Evolutionary conservation across 225 moss, liverwort and hornwort species (phyloP).

Genomic region (Antitrichia curtipendula): DNA sequence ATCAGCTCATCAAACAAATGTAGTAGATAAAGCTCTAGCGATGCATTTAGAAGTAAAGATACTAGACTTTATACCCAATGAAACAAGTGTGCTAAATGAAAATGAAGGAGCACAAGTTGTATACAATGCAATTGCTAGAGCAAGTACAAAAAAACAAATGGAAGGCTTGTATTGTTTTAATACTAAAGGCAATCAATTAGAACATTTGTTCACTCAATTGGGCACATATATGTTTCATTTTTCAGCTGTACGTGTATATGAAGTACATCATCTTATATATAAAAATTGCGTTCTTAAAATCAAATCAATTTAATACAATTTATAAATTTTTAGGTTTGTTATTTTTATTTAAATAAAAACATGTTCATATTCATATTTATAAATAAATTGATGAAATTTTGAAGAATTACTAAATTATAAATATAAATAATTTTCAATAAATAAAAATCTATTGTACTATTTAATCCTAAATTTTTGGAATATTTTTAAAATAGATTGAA

Average conservation of each 20-base stretch:
- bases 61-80: constrained; percentile 15
- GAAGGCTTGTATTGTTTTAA: constrained; percentile 34
- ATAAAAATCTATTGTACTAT: background rate
- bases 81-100: background rate
- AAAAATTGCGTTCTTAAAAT: background rate
- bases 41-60: constrained; percentile 37
- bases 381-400: background rate
- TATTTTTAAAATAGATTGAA: background rate
- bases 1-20: background rate
- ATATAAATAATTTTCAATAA: background rate
- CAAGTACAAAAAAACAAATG: constrained; percentile 4
- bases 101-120: background rate
- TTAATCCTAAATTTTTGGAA: background rate
- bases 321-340: too few species aligned
- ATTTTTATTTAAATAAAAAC: background rate
- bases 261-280: background rate
- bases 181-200: constrained; percentile 33
- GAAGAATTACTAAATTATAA: background rate
- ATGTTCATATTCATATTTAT: background rate
- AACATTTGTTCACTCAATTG: constrained; percentile 26
- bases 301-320: background rate
- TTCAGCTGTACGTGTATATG: constrained; percentile 4
- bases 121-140: constrained; percentile 9
- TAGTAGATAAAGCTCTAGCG: constrained; percentile 6
- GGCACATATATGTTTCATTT: constrained; percentile 39